Evolutionary conservation across 2,329 filamentous ascomycete genomes (phyloP).

Genomic region (Fusarium palustre): DNA sequence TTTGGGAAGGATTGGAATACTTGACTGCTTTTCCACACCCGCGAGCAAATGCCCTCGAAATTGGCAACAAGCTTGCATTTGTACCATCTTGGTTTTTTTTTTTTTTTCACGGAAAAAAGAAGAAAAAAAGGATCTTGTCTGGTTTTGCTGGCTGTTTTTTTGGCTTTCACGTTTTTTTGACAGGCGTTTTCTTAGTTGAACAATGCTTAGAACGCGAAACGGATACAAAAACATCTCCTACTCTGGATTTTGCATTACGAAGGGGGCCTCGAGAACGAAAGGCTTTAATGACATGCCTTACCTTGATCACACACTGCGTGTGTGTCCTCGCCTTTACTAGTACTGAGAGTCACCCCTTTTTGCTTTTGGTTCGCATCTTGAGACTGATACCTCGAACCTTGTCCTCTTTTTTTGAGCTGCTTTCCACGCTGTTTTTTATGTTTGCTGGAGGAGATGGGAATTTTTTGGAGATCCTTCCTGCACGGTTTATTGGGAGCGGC

Average conservation of each 20-base stretch:
- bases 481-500: constrained; percentile 43
- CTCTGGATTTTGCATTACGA: constrained; percentile 28
- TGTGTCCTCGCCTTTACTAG: constrained; percentile 29
- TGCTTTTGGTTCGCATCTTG: constrained; percentile 38
- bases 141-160: constrained; percentile 34
- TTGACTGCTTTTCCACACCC: constrained; percentile 41
- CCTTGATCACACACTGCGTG: constrained; percentile 30
- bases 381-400: constrained; percentile 42
- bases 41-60: constrained; percentile 40
- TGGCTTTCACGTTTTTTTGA: constrained; percentile 32
- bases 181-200: constrained; percentile 40
- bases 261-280: constrained; percentile 6
- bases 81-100: constrained; percentile 36
- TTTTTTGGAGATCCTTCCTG: constrained; percentile 39
- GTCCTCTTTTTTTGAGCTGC: constrained; percentile 26
- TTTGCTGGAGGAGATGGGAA: constrained; percentile 38
- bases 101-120: constrained; percentile 29
- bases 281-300: constrained; percentile 16
- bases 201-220: constrained; percentile 45
- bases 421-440: constrained; percentile 40
- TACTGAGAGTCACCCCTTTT: constrained; percentile 7
- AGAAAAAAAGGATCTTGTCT: constrained; percentile 38
- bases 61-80: constrained; percentile 35
- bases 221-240: constrained; percentile 40
- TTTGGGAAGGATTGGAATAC: constrained; percentile 37